Conservation (phyloP, 2,329 filamentous ascomycete species). For the Amauroascus verrucosus region DNA sequence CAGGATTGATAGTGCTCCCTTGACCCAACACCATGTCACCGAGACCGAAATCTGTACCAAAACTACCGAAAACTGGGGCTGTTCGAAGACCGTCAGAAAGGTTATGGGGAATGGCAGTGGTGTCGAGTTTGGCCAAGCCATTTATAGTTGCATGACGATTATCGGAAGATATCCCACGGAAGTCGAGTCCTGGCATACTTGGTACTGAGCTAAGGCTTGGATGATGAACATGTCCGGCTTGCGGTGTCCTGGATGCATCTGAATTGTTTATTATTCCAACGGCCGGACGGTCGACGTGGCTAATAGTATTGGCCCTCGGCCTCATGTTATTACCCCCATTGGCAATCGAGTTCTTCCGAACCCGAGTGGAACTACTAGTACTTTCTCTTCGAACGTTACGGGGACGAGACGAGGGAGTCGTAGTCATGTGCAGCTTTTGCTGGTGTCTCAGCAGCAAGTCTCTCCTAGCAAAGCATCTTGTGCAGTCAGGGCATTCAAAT, state of each 20-base stretch:
- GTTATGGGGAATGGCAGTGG: slow-evolving; percentile 59
- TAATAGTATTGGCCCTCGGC: slow-evolving; percentile 90
- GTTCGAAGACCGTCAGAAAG: slow-evolving; percentile 61
- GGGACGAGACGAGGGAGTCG: slow-evolving; percentile 74
- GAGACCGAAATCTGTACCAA: slow-evolving; percentile 57
- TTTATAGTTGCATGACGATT: slow-evolving; percentile 49
- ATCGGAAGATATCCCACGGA: slow-evolving; percentile 49
- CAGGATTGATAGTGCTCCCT: slow-evolving; percentile 51
- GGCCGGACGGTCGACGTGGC: slow-evolving; percentile 70
- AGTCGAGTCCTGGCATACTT: slow-evolving; percentile 43
- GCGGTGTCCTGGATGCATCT: slow-evolving; percentile 21
- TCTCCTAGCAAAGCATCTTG: slow-evolving; percentile 85
- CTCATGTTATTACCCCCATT: slow-evolving; percentile 53
- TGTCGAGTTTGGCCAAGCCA: slow-evolving; percentile 73
- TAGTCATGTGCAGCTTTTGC: slow-evolving; percentile 94
- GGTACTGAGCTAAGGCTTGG: slow-evolving; percentile 61
- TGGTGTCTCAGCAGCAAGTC: slow-evolving; percentile 89
- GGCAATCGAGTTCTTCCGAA: slow-evolving; percentile 86
- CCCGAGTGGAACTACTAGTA: slow-evolving; percentile 61
- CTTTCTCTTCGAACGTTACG: slow-evolving; percentile 79
- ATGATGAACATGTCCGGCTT: slow-evolving; percentile 55
- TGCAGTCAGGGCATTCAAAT: slow-evolving; percentile 91
- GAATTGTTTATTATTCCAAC: slow-evolving; percentile 50
- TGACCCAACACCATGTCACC: slow-evolving; percentile 60
- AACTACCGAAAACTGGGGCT: slow-evolving; percentile 60